Evolutionary conservation across 2,329 filamentous ascomycete genomes (phyloP).

Genomic region (Eutypa lata): DNA sequence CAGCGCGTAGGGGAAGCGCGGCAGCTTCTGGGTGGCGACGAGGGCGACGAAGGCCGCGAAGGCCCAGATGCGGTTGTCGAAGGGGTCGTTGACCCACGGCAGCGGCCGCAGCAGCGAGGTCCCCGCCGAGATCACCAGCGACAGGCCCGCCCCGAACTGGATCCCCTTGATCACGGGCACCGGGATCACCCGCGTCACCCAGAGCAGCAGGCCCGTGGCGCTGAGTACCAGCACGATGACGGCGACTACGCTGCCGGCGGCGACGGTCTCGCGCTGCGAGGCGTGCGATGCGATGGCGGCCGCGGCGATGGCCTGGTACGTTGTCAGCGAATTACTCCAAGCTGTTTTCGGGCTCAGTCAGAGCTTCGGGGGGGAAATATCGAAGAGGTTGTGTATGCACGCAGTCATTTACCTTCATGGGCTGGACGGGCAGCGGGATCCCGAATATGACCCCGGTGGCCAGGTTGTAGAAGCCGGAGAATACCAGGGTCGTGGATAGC

Average conservation of each 20-base stretch:
- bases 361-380: too few relatives aligned
- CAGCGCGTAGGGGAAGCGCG: slow-evolving; percentile 75
- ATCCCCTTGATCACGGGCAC: slow-evolving; percentile 91
- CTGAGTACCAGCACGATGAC: slow-evolving; percentile 72
- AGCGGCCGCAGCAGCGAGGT: slow-evolving; percentile 64
- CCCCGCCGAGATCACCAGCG: slow-evolving; percentile 75
- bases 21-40: slow-evolving; percentile 61
- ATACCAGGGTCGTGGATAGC: slow-evolving; percentile 79
- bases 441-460: slow-evolving; percentile 79
- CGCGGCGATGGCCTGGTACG: slow-evolving; percentile 71
- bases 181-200: slow-evolving; percentile 72
- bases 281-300: slow-evolving; percentile 74
- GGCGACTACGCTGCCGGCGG: slow-evolving; percentile 78
- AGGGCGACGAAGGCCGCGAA: slow-evolving; percentile 70
- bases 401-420: slow-evolving; percentile 59
- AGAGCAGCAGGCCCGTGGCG: slow-evolving; percentile 71
- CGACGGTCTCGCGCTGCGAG: slow-evolving; percentile 68
- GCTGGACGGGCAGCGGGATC: slow-evolving; percentile 86
- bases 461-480: slow-evolving; percentile 85
- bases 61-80: slow-evolving; percentile 78
- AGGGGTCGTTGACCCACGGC: slow-evolving; percentile 64
- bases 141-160: slow-evolving; percentile 86
- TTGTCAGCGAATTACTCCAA: neutral
- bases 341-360: too few relatives aligned
- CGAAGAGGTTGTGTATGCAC: neutral